Percentiles rank a stretch among this genome's conserved stretches.
Evolutionary conservation across 225 moss, liverwort and hornwort species (phyloP).

Genomic region (Pleurozium schreberi): DNA sequence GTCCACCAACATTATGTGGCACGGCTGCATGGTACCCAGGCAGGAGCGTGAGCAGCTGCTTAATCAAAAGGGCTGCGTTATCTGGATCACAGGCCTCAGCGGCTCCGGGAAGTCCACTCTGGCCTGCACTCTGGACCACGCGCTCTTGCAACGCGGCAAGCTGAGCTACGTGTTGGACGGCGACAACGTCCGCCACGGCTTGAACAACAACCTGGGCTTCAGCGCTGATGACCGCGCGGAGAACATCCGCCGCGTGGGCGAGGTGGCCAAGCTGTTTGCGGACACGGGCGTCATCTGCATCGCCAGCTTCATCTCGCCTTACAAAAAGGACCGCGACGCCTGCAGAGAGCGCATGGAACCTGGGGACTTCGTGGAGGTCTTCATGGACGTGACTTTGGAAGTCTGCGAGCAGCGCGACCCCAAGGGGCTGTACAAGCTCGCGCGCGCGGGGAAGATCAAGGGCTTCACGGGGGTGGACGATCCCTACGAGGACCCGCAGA

Average conservation of each 20-base stretch:
- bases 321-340: slow-evolving; percentile 38
- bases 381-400: slow-evolving; percentile 50
- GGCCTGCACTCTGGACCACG: slow-evolving; percentile 48
- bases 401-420: slow-evolving; percentile 51
- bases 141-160: slow-evolving; percentile 33
- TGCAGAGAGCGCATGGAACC: slow-evolving; percentile 24
- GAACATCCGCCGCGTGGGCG: slow-evolving; percentile 58
- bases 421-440: slow-evolving; percentile 60
- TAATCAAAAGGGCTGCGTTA: slow-evolving; percentile 49
- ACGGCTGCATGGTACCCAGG: slow-evolving; percentile 31
- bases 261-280: slow-evolving; percentile 52
- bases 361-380: slow-evolving; percentile 56
- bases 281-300: slow-evolving; percentile 54
- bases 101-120: slow-evolving; percentile 57
- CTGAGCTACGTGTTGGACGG: slow-evolving; percentile 58
- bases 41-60: slow-evolving; percentile 30
- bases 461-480: slow-evolving; percentile 60
- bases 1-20: slow-evolving; percentile 42
- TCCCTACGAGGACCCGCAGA: slow-evolving; percentile 40
- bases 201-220: slow-evolving; percentile 55
- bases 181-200: slow-evolving; percentile 54
- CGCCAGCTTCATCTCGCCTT: slow-evolving; percentile 66
- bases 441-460: slow-evolving; percentile 58
- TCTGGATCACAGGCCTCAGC: slow-evolving; percentile 63
- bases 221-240: slow-evolving; percentile 38